Conservation (phyloP, 1,284 basidiomycete genomes). For the Cryptococcus hybrid region DNA sequence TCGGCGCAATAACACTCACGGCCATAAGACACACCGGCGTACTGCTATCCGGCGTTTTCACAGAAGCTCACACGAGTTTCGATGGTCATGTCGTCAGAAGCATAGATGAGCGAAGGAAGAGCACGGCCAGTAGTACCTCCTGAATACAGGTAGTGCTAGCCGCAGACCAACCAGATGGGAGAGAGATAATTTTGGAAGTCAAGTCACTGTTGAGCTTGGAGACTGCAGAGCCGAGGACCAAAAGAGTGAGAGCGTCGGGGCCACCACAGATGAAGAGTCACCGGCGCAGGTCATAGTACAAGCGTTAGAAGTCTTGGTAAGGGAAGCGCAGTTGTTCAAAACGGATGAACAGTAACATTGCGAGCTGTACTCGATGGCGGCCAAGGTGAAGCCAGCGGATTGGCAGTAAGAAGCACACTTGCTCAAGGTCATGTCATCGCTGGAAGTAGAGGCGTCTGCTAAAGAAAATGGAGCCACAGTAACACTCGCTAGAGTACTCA, state of each 20-base stretch:
- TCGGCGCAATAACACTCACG: conserved; percentile 24
- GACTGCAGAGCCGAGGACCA: conserved; percentile 11
- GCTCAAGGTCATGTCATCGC: conserved; percentile 22
- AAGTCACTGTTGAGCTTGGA: conserved; percentile 9
- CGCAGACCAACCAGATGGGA: conserved; percentile 20
- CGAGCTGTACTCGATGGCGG: conserved; percentile 12
- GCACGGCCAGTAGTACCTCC: conserved; percentile 24
- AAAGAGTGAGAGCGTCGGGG: conserved; percentile 17
- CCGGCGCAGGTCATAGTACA: conserved; percentile 35
- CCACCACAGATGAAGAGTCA: conserved; percentile 29
- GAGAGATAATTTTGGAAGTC: conserved; percentile 8
- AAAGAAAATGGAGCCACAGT: conserved; percentile 9
- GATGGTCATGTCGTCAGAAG: conserved; percentile 25
- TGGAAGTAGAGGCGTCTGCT: conserved; percentile 15
- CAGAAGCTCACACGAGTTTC: conserved; percentile 26
- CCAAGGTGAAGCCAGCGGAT: conserved; percentile 8
- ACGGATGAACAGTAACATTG: conserved; percentile 34
- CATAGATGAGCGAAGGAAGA: conserved; percentile 14
- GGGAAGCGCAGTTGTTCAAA: conserved; percentile 22
- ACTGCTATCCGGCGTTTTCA: conserved; percentile 16
- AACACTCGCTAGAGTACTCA: conserved; percentile 23
- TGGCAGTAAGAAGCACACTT: conserved; percentile 20
- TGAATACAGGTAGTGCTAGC: conserved; percentile 18
- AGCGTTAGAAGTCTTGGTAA: conserved; percentile 4
- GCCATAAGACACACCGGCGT: conserved; percentile 22